Evolutionary conservation across 768 basidiomycete species (phyloP), one percentile per base, ranked within the genome.

Genomic region (Auriscalpium microsporum): DNA sequence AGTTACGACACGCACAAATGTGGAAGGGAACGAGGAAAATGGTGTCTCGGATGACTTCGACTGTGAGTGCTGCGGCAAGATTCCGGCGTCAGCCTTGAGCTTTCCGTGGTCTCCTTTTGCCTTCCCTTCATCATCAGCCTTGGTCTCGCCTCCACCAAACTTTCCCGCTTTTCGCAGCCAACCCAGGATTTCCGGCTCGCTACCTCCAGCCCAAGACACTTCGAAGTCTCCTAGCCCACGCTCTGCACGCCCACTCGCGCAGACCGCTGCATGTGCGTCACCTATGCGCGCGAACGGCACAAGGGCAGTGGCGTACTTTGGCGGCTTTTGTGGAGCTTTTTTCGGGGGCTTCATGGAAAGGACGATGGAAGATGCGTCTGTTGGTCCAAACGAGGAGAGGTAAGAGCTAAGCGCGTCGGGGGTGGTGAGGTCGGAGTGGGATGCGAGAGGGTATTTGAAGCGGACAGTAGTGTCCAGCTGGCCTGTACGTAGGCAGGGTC

Each of bases 151-250:
- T 36, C 52, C 62, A 9, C 77, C 77, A n/a, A 86, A 71, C 61
- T 83, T 81, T 13, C 88, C 86, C 72, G 78, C 80, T 67, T 79
- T 80, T 70, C 83, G 84, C 61, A 91, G 68, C 86, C 86, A 89
- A 9, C 70, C 77, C 48, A 91, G 68, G 56, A 89, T 80, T 45
- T 75, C 79, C 1, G 90, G 90, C 60, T 91, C 90, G 61, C 78
- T 78, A 10, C 84, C 84, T 45, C 77, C 84, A 14, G 82, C 83
- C 90, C 90, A 93, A 0, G 74, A 69, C 0, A 89, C 76, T 48
- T 90, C 87, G 50, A 92, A 74, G 14, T 79, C 82, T 4, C 74
- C 73, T 55, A 87, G 56, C 0, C 79, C 83, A 46, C 72, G 70
- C 55, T 80, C 80, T 51, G 69, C 73, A 45, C 70, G 70, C 16